Base-by-base conservation (phyloP, 345 rosid species). In the Populus alba region DNA sequence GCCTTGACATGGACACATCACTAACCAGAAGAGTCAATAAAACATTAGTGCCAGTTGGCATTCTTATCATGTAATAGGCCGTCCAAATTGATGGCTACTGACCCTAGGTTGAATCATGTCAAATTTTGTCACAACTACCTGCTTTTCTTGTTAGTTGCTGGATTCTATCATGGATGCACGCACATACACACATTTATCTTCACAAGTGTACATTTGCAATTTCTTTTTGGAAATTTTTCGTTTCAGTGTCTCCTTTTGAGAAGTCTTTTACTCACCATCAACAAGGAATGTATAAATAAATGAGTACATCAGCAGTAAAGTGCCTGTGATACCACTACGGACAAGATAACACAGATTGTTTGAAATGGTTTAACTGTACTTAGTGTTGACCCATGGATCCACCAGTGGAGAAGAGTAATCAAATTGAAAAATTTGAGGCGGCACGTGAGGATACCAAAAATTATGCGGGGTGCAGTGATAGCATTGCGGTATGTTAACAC, bases 21-120 rank as follows among this genome's bases (percentile, higher is more conserved):
- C 63, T n/a, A 59, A n/a, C 63, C 12, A 59, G 63, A n/a, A n/a
- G 29, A 59, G 27, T n/a, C 29, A 59, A 59, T 59, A 59, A 59
- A n/a, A 59, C 29, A 59, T n/a, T n/a, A n/a, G 23, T 23, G 22
- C 31, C 57, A 51, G 49, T 71, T 75, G 43, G 43, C 45, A 38
- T 22, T 68, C 25, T 27, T 12, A 68, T 27, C 45, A 37, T 18
- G 53, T 55, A 38, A 8, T n/a, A 59, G 63, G 63, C 63, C 23
- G 27, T 75, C 70, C 51, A 23, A 69, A 35, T n/a, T 71, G 71
- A 38, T 68, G 71, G 27, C 71, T 68, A 59, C 62, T 59, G 29
- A 59, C 29, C 63, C 63, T 59, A 59, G 29, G 63, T 59, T n/a
- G 27, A 9, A 59, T 59, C 29, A 11, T 68, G 7, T 37, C 70